A percentile compares a stretch with the other conserved stretches of the same genome.
Conservation (phyloP, 2,329 filamentous ascomycete species). For the Penicillium sp. region DNA sequence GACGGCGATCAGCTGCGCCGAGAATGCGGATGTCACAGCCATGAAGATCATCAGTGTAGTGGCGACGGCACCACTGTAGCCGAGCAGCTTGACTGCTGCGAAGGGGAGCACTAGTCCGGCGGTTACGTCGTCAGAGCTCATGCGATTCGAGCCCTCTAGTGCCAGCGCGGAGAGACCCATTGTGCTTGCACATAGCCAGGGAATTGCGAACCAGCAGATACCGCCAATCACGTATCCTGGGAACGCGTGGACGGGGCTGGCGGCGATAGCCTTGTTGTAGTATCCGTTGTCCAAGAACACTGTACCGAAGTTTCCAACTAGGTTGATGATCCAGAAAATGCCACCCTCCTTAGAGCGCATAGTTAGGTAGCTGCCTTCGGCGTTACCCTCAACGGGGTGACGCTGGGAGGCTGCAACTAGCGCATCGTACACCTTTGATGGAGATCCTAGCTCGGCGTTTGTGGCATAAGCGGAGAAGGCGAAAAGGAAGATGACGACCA, state of each 20-base stretch:
- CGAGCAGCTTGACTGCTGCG: constrained; percentile 78
- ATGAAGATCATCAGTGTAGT: constrained; percentile 83
- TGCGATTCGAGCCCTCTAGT: constrained; percentile 72
- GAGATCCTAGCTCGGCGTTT: constrained; percentile 70
- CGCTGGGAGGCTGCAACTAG: constrained; percentile 65
- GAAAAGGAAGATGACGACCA: constrained; percentile 84
- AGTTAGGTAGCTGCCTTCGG: constrained; percentile 78
- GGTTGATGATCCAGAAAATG: constrained; percentile 90
- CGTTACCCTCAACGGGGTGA: constrained; percentile 78
- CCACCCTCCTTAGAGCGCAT: constrained; percentile 79
- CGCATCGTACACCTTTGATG: constrained; percentile 73
- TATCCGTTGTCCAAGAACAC: constrained; percentile 85
- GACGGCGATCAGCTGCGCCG: constrained; percentile 80
- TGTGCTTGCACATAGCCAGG: constrained; percentile 84
- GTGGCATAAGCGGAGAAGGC: constrained; percentile 79
- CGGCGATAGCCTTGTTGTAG: constrained; percentile 92
- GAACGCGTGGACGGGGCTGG: constrained; percentile 78
- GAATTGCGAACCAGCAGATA: constrained; percentile 88
- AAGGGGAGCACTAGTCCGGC: constrained; percentile 84
- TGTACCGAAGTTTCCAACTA: constrained; percentile 61
- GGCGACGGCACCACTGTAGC: constrained; percentile 74
- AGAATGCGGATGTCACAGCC: constrained; percentile 83
- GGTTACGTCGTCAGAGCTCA: constrained; percentile 71
- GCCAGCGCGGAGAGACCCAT: constrained; percentile 81
- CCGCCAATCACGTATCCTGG: constrained; percentile 87